These are phyloP conservation scores for Brassica incana DNA, from an alignment of 345 rosid genomes.

Conservation along the genomic window DNA sequence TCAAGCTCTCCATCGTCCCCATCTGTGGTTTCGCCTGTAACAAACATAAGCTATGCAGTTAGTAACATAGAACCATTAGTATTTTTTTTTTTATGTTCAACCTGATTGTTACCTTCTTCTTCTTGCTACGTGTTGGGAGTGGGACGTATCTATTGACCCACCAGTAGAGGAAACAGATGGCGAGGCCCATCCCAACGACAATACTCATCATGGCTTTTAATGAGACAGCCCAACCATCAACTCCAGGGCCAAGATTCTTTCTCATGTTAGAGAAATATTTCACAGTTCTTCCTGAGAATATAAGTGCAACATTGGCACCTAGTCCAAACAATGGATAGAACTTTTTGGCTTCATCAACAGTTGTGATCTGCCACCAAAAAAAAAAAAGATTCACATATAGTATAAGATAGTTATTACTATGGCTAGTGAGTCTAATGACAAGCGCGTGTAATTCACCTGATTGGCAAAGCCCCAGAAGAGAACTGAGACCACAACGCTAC, in stretches of 20 bases:
- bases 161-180: slow-evolving; percentile 89
- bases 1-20: slow-evolving; percentile 98
- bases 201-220: slow-evolving; percentile 96
- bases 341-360: slow-evolving; percentile 91
- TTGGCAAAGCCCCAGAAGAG: slow-evolving; percentile 98
- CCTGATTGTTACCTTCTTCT: slow-evolving; percentile 73
- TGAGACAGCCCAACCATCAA: slow-evolving; percentile 98
- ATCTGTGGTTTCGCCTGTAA: slow-evolving; percentile 56
- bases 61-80: slow-evolving; percentile 1
- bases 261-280: slow-evolving; percentile 93
- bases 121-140: slow-evolving; percentile 88
- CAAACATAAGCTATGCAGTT: neutral
- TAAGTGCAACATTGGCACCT: slow-evolving; percentile 89
- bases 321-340: slow-evolving; percentile 95
- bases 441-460: slow-evolving; percentile 56
- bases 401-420: neutral
- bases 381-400: neutral
- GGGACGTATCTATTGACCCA: slow-evolving; percentile 80
- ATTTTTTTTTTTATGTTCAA: neutral
- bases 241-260: slow-evolving; percentile 87
- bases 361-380: slow-evolving; percentile 69
- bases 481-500: slow-evolving; percentile 93
- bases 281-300: slow-evolving; percentile 95
- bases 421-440: neutral
- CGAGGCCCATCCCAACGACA: slow-evolving; percentile 81